These are phyloP conservation scores for Leccinum angustisporum DNA, from an alignment of 1,284 basidiomycete species.

Conservation along the genomic window DNA sequence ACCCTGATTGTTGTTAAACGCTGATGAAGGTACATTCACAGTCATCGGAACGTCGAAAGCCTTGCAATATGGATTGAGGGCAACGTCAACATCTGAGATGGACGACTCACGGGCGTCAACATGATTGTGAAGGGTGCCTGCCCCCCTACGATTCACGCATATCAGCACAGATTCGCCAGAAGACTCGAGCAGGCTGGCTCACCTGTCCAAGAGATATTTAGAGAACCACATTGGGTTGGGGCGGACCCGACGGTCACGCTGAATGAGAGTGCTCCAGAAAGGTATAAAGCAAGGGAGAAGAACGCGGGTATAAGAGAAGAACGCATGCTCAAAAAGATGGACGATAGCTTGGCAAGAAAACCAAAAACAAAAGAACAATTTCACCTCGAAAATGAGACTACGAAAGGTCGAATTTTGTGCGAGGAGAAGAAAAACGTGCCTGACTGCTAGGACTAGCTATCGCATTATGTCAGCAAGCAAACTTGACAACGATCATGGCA, in stretches of 20 bases:
- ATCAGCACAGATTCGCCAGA: conserved; percentile 5
- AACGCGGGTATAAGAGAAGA: conserved; percentile 17
- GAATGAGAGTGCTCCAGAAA: conserved; percentile 44
- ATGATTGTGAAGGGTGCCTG: conserved; percentile 58
- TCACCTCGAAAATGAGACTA: conserved; percentile 8
- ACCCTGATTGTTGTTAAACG: conserved; percentile 55
- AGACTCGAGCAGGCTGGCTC: conserved; percentile 19
- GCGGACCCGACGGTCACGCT: conserved; percentile 45
- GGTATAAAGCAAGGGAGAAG: conserved; percentile 22
- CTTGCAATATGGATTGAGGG: conserved; percentile 23
- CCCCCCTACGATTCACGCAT: conserved; percentile 49
- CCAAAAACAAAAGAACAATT: neutral
- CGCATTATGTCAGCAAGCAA: conserved; percentile 23
- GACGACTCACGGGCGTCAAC: conserved; percentile 56
- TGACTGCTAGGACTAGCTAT: neutral
- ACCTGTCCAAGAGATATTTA: conserved; percentile 67
- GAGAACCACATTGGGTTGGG: conserved; percentile 59
- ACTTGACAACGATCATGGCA: conserved; percentile 2
- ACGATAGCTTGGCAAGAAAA: conserved; percentile 7
- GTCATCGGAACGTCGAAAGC: conserved; percentile 42
- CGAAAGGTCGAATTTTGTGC: conserved; percentile 8
- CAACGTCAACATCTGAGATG: neutral
- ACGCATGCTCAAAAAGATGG: conserved; percentile 27
- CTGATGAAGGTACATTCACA: conserved; percentile 53
- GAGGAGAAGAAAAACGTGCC: neutral